Conservation (phyloP, 257 asterid species). For the Nyctanthes arbortristis region DNA sequence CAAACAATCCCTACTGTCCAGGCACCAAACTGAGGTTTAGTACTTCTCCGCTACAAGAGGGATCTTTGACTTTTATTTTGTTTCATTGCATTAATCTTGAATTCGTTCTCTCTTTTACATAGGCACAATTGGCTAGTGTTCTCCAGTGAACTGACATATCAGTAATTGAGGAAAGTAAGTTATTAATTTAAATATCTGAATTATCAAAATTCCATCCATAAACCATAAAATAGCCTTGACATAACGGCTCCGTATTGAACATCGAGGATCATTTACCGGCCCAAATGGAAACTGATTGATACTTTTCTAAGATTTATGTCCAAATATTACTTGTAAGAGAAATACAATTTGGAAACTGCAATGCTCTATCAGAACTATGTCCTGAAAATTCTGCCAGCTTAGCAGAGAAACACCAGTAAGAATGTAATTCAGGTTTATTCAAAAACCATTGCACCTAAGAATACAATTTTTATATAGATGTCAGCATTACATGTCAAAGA, state of each 20-base stretch:
- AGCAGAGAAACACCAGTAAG: neutral
- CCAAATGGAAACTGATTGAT: neutral
- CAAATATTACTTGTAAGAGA: neutral
- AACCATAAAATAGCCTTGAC: neutral
- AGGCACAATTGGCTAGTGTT: neutral
- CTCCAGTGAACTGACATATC: neutral
- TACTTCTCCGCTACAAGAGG: neutral
- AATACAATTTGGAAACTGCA: neutral
- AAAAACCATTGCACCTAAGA: constrained; percentile 7
- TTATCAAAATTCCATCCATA: neutral
- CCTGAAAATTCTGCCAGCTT: neutral
- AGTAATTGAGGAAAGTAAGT: neutral
- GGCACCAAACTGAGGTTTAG: neutral
- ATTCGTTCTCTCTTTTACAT: neutral
- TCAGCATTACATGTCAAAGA: constrained; percentile 23
- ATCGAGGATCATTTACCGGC: neutral
- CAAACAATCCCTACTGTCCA: neutral
- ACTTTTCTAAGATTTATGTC: neutral
- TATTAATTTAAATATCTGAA: neutral
- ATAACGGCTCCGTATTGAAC: neutral
- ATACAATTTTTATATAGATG: constrained; percentile 8
- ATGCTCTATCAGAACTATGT: neutral
- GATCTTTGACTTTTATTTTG: neutral
- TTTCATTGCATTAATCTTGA: neutral
- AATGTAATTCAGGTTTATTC: neutral